A percentile compares a stretch with the other conserved stretches of the same genome.
phyloP scores from a whole-genome alignment of 2,329 filamentous ascomycete genomes.

The Colletotrichum chrysophilum region DNA sequence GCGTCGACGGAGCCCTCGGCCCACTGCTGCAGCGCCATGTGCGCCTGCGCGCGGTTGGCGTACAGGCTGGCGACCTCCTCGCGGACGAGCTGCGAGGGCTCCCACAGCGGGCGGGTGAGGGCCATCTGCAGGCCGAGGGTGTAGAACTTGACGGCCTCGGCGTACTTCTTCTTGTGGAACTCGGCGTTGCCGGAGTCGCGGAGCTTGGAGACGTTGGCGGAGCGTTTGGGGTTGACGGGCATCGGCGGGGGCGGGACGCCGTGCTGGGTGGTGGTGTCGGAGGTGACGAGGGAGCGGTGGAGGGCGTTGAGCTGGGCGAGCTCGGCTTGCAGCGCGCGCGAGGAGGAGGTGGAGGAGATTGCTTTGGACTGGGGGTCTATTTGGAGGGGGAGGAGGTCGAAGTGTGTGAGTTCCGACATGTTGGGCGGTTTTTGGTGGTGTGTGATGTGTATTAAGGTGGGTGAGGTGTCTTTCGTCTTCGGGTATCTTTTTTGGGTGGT shows the following conservation, averaged over 20 bases:
- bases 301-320: constrained; percentile 79
- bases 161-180: constrained; percentile 78
- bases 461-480: not conserved
- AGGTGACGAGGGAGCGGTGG: constrained; percentile 73
- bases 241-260: constrained; percentile 82
- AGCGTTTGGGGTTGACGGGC: constrained; percentile 91
- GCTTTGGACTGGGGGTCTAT: constrained; percentile 85
- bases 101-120: constrained; percentile 81
- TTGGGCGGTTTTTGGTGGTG: constrained; percentile 18
- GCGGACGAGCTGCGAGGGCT: constrained; percentile 80
- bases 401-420: constrained; percentile 72
- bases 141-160: constrained; percentile 82
- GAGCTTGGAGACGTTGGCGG: constrained; percentile 86
- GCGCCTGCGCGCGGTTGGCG: constrained; percentile 87
- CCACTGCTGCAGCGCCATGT: constrained; percentile 85
- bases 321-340: constrained; percentile 63
- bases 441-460: not conserved
- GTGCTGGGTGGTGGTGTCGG: constrained; percentile 59
- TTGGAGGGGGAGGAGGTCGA: constrained; percentile 80
- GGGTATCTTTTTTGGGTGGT: not conserved
- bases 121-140: constrained; percentile 91
- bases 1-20: constrained; percentile 87
- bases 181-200: constrained; percentile 85
- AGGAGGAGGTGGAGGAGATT: constrained; percentile 58
- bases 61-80: constrained; percentile 85